A percentile compares a stretch with the other conserved stretches of the same genome.
phyloP scores from a whole-genome alignment of 768 basidiomycete species.

The Chiua virens region DNA sequence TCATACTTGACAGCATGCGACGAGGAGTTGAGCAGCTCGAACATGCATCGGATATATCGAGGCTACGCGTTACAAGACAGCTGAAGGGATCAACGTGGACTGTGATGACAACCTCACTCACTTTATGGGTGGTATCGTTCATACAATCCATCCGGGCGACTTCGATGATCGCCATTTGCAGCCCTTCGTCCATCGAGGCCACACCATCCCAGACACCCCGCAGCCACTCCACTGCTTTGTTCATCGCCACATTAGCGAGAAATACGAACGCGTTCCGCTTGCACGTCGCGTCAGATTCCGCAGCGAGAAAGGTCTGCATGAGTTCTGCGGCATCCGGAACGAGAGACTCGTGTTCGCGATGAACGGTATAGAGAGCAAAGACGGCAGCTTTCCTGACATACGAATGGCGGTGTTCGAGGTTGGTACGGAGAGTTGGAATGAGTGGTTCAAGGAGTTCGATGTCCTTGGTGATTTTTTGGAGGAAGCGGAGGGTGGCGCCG shows the following conservation, averaged over 20 bases:
- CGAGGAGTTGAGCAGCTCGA: conserved; percentile 84
- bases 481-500: conserved; percentile 93
- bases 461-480: conserved; percentile 94
- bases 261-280: conserved; percentile 98
- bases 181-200: conserved; percentile 77
- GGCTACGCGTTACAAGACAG: conserved; percentile 45
- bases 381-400: conserved; percentile 99
- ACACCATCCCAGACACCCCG: conserved; percentile 84
- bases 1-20: conserved; percentile 98
- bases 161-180: conserved; percentile 97
- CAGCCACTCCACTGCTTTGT: conserved; percentile 91
- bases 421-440: conserved; percentile 88
- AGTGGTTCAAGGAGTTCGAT: conserved; percentile 93
- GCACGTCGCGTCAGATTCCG: conserved; percentile 94
- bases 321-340: conserved; percentile 96
- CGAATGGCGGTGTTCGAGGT: conserved; percentile 95
- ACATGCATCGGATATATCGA: conserved; percentile 92
- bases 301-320: conserved; percentile 92
- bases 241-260: conserved; percentile 81
- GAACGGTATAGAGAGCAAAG: conserved; percentile 93
- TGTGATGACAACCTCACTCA: conserved; percentile 37
- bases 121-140: conserved; percentile 77
- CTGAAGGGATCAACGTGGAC: conserved; percentile 4
- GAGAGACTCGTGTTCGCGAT: conserved; percentile 90
- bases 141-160: conserved; percentile 89